Evolutionary conservation across 108 stramenopile genomes (phyloP).

Genomic region (Skeletonema tropicum): DNA sequence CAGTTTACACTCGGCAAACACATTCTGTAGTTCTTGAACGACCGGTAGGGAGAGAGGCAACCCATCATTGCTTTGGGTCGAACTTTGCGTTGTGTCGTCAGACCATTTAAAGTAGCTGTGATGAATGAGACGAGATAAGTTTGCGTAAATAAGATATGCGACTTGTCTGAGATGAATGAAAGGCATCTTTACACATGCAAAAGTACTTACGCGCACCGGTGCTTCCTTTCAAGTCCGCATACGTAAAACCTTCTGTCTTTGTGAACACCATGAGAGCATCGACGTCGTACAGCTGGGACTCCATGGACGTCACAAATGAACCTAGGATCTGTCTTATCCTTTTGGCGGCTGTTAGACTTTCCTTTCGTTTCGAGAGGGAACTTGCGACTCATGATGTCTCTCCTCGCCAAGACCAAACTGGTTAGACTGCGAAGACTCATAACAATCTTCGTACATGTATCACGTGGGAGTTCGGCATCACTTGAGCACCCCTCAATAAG

Average conservation of each 20-base stretch:
- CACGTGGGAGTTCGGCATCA: constrained; percentile 5
- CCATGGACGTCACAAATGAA: constrained; percentile 70
- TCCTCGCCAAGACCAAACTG: constrained; percentile 35
- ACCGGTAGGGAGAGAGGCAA: constrained; percentile 19
- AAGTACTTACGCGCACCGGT: constrained; percentile 67
- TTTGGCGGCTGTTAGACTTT: constrained; percentile 18
- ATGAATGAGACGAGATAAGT: neutral
- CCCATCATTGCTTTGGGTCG: neutral
- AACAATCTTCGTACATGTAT: constrained; percentile 20
- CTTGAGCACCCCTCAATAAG: constrained; percentile 22
- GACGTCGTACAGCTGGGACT: constrained; percentile 75
- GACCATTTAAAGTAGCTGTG: constrained; percentile 2
- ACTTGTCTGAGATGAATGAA: constrained; percentile 5
- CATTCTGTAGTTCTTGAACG: constrained; percentile 26
- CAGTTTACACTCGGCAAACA: constrained; percentile 19
- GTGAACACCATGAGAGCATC: constrained; percentile 67
- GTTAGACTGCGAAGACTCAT: constrained; percentile 29
- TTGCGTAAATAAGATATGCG: neutral
- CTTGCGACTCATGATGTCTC: constrained; percentile 16
- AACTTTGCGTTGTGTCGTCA: neutral
- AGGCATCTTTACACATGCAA: constrained; percentile 34
- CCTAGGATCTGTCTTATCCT: constrained; percentile 61
- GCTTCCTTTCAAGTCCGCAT: constrained; percentile 71
- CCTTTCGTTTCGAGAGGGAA: constrained; percentile 12
- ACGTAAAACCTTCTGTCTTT: constrained; percentile 86